These are phyloP conservation scores for Candida boleticola DNA, from an alignment of 805 yeast genomes.

Conservation along the genomic window DNA sequence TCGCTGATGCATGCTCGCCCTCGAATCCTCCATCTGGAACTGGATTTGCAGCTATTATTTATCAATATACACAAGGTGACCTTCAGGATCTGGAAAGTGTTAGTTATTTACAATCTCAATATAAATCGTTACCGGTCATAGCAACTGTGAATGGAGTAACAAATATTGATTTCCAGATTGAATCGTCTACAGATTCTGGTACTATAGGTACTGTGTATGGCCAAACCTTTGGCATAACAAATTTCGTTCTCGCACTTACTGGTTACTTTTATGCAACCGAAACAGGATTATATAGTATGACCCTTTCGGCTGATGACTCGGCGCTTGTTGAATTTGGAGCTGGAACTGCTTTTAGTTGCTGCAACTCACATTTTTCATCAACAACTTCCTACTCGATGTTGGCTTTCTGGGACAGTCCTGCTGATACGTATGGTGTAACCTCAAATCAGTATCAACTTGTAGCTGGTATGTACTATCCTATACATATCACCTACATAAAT, in stretches of 20 bases:
- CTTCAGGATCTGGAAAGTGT: not conserved
- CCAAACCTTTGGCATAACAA: not conserved
- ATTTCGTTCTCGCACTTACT: slow-evolving; percentile 18
- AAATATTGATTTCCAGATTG: not conserved
- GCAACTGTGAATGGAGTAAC: not conserved
- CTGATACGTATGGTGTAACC: not conserved
- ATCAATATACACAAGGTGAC: not conserved
- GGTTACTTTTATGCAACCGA: slow-evolving; percentile 22
- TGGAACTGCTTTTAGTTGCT: slow-evolving; percentile 33
- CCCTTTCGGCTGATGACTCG: slow-evolving; percentile 26
- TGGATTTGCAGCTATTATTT: not conserved
- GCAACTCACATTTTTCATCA: slow-evolving; percentile 13
- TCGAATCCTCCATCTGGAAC: not conserved
- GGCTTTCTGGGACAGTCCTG: not conserved
- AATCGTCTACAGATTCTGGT: not conserved
- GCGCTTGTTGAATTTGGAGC: slow-evolving; percentile 28
- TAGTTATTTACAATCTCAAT: not conserved
- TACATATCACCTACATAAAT: slow-evolving; percentile 21
- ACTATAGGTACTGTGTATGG: not conserved
- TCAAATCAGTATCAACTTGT: not conserved
- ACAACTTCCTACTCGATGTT: not conserved
- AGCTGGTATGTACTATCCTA: slow-evolving; percentile 25
- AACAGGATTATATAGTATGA: slow-evolving; percentile 25
- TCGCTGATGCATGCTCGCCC: not conserved
- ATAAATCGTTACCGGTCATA: not conserved